Percentiles rank a stretch among this genome's conserved stretches.
phyloP scores from a whole-genome alignment of 345 rosid genomes.

The Stellera chamaejasme region DNA sequence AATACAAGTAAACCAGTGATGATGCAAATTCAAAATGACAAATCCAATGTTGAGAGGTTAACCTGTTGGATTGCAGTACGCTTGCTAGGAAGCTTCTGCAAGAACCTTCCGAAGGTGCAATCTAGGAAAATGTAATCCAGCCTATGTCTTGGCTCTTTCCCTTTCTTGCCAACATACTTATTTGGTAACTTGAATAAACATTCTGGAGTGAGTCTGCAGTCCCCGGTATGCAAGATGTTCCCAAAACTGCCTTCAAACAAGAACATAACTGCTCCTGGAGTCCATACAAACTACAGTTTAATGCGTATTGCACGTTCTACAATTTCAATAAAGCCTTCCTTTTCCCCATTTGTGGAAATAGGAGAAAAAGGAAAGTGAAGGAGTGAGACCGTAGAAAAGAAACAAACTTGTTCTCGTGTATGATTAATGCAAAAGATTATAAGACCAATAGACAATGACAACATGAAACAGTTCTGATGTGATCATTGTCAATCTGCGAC shows the following conservation, averaged over 20 bases:
- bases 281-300: conserved; percentile 16
- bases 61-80: conserved; percentile 74
- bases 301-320: neutral
- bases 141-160: conserved; percentile 34
- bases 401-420: neutral
- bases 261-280: conserved; percentile 93
- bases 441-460: too few species aligned
- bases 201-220: conserved; percentile 74
- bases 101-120: conserved; percentile 72
- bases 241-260: conserved; percentile 87
- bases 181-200: conserved; percentile 51
- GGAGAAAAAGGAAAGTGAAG: neutral
- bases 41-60: neutral
- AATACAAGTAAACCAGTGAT: neutral
- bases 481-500: too few species aligned
- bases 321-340: too few species aligned
- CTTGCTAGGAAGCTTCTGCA: conserved; percentile 53
- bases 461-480: too few species aligned
- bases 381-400: neutral
- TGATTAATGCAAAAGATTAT: neutral
- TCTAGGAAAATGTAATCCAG: conserved; percentile 79
- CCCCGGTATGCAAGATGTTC: conserved; percentile 82
- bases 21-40: neutral
- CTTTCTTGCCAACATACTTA: conserved; percentile 42
- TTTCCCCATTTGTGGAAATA: too few species aligned